Evolutionary conservation across 1,284 basidiomycete species (phyloP).

Genomic region (Microbotryum intermedium): DNA sequence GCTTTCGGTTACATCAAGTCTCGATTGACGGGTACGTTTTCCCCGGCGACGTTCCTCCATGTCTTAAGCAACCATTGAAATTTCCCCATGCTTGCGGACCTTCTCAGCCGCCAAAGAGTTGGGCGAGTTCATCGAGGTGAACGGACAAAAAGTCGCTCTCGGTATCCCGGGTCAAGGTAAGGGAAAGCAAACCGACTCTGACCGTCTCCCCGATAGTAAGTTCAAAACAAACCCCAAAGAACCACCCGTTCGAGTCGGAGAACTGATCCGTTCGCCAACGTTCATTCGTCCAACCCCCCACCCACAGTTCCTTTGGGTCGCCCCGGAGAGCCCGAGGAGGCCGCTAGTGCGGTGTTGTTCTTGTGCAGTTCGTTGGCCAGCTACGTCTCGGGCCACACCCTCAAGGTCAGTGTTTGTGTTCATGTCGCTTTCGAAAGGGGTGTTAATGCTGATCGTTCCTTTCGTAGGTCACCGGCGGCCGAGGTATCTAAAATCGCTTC

Average conservation of each 20-base stretch:
- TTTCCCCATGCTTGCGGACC: too few species aligned
- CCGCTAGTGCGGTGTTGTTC: conserved; percentile 47
- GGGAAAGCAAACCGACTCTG: conserved; percentile 7
- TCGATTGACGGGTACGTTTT: conserved; percentile 11
- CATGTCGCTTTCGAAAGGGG: too few species aligned
- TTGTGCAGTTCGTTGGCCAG: conserved; percentile 58
- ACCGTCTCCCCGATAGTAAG: conserved; percentile 15
- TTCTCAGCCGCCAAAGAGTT: conserved; percentile 54
- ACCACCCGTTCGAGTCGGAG: neutral
- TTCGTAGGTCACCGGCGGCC: too few species aligned
- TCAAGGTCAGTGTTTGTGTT: conserved; percentile 48
- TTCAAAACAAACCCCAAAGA: neutral
- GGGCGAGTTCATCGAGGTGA: conserved; percentile 65
- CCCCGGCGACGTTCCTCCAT: too few species aligned
- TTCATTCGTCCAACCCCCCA: too few species aligned
- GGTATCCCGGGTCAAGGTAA: neutral
- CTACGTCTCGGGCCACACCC: conserved; percentile 70
- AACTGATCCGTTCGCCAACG: neutral
- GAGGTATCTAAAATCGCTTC: too few species aligned
- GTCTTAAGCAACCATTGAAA: too few species aligned
- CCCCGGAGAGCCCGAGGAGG: conserved; percentile 66
- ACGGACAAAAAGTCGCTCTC: conserved; percentile 62
- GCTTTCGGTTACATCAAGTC: conserved; percentile 70
- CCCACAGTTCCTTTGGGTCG: conserved; percentile 57
- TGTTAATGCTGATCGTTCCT: too few species aligned